These are phyloP conservation scores for Candida stauntonica DNA, from an alignment of 805 yeast genomes.

Conservation along the genomic window DNA sequence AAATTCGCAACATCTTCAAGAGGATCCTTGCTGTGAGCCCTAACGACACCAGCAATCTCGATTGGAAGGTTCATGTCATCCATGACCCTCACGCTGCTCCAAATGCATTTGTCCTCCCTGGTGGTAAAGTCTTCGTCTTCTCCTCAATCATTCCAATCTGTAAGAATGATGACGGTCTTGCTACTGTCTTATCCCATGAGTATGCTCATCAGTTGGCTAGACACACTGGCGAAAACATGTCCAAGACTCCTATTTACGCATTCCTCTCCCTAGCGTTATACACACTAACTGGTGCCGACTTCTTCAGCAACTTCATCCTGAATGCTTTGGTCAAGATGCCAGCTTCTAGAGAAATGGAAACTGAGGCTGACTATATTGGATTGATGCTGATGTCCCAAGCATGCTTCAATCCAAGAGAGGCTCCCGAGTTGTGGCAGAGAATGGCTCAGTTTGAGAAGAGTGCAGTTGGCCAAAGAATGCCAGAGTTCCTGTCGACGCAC, in stretches of 20 bases:
- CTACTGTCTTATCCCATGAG: conserved; percentile 94
- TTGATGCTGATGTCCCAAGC: conserved; percentile 86
- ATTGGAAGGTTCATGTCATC: conserved; percentile 83
- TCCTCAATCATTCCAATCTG: conserved; percentile 75
- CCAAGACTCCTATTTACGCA: conserved; percentile 70
- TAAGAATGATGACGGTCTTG: conserved; percentile 81
- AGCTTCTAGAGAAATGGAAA: conserved; percentile 88
- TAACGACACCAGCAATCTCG: conserved; percentile 29
- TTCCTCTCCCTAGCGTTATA: conserved; percentile 49
- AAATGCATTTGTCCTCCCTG: conserved; percentile 94
- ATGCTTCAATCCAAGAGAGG: conserved; percentile 75
- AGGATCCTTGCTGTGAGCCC: conserved; percentile 58
- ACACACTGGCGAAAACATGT: conserved; percentile 80
- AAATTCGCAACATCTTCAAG: conserved; percentile 59
- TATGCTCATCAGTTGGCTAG: conserved; percentile 92
- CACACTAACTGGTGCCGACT: conserved; percentile 55
- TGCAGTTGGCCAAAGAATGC: conserved; percentile 27
- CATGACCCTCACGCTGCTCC: conserved; percentile 74
- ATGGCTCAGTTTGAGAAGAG: conserved; percentile 55
- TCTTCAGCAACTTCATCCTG: conserved; percentile 48
- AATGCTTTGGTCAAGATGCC: conserved; percentile 68
- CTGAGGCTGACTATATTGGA: conserved; percentile 95
- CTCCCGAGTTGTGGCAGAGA: conserved; percentile 76
- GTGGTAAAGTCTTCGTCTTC: conserved; percentile 92
- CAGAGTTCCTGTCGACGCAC: conserved; percentile 81